Evolutionary conservation across 352 stramenopile genomes (phyloP).

Genomic region (Phytophthora citrophthora): DNA sequence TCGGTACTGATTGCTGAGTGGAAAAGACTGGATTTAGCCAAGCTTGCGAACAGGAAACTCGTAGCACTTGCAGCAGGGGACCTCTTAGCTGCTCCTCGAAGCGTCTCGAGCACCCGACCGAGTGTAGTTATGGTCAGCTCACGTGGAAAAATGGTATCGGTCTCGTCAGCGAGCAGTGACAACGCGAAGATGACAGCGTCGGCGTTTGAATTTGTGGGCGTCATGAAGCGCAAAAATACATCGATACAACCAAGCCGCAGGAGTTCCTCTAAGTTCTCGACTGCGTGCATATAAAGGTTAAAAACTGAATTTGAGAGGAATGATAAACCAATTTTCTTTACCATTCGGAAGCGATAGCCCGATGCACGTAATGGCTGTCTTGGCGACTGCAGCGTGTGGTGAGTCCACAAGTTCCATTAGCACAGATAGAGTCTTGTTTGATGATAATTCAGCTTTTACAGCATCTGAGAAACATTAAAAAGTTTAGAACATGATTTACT

Average conservation of each 20-base stretch:
- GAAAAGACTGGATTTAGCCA: slow-evolving; percentile 59
- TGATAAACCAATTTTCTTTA: slow-evolving; percentile 15
- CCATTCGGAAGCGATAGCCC: slow-evolving; percentile 62
- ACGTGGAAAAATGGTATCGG: slow-evolving; percentile 56
- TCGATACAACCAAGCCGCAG: slow-evolving; percentile 61
- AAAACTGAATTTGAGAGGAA: neutral
- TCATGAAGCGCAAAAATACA: slow-evolving; percentile 56
- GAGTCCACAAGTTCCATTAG: slow-evolving; percentile 56
- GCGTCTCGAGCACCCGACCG: slow-evolving; percentile 59
- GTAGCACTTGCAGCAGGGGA: slow-evolving; percentile 58
- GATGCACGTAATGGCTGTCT: slow-evolving; percentile 59
- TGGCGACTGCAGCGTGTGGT: slow-evolving; percentile 42
- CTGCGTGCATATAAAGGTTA: slow-evolving; percentile 20
- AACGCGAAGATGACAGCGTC: slow-evolving; percentile 63
- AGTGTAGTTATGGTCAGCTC: slow-evolving; percentile 41
- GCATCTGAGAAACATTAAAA: slow-evolving; percentile 21
- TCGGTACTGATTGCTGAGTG: slow-evolving; percentile 52
- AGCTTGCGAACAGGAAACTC: slow-evolving; percentile 65
- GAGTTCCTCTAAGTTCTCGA: slow-evolving; percentile 62
- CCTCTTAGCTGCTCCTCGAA: slow-evolving; percentile 69
- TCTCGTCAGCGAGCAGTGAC: slow-evolving; percentile 64
- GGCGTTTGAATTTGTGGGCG: slow-evolving; percentile 46
- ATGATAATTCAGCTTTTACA: slow-evolving; percentile 42
- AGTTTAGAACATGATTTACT: neutral
- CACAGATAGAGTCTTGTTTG: slow-evolving; percentile 43